A percentile compares a stretch with the other conserved stretches of the same genome.
phyloP scores from a whole-genome alignment of 306 rosid species.

The Rosa persica region DNA sequence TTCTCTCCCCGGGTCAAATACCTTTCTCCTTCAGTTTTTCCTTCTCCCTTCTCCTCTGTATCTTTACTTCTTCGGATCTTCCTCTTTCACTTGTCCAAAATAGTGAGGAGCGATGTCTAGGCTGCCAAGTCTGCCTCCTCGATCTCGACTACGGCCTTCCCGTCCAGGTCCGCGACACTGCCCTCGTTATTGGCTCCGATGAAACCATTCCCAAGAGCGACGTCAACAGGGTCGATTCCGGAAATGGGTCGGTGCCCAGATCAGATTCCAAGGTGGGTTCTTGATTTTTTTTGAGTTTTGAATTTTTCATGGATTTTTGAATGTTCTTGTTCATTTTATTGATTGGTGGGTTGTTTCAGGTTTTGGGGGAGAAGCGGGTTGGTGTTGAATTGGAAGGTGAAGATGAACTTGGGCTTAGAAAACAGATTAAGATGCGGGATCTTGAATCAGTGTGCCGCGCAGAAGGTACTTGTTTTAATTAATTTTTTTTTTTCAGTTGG shows the following conservation, averaged over 20 bases:
- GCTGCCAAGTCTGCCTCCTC: slow-evolving; percentile 89
- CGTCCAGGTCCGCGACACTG: slow-evolving; percentile 87
- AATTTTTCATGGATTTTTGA: not conserved
- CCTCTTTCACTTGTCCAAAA: too few relatives aligned
- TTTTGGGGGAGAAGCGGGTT: slow-evolving; percentile 50
- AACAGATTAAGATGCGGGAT: slow-evolving; percentile 68
- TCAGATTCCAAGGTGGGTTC: slow-evolving; percentile 52
- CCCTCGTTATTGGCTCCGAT: slow-evolving; percentile 66
- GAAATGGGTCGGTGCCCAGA: slow-evolving; percentile 12
- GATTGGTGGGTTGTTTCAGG: slow-evolving; percentile 30
- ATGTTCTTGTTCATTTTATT: not conserved
- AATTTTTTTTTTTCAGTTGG: not conserved
- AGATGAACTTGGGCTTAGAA: slow-evolving; percentile 36
- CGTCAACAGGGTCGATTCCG: slow-evolving; percentile 37
- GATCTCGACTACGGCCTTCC: slow-evolving; percentile 91
- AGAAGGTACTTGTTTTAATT: slow-evolving; percentile 43
- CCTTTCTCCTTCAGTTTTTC: too few relatives aligned
- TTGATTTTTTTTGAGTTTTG: slow-evolving; percentile 16
- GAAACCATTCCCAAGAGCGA: slow-evolving; percentile 92
- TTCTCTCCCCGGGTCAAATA: too few relatives aligned
- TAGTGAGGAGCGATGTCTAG: not conserved
- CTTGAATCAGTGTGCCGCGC: slow-evolving; percentile 55
- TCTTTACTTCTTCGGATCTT: too few relatives aligned
- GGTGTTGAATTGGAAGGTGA: slow-evolving; percentile 34
- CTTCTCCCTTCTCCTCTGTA: too few relatives aligned